Evolutionary conservation across 192 early-diverging fungal species (phyloP), one percentile per base, ranked within the genome.

Genomic region (Umbelopsis sp.): DNA sequence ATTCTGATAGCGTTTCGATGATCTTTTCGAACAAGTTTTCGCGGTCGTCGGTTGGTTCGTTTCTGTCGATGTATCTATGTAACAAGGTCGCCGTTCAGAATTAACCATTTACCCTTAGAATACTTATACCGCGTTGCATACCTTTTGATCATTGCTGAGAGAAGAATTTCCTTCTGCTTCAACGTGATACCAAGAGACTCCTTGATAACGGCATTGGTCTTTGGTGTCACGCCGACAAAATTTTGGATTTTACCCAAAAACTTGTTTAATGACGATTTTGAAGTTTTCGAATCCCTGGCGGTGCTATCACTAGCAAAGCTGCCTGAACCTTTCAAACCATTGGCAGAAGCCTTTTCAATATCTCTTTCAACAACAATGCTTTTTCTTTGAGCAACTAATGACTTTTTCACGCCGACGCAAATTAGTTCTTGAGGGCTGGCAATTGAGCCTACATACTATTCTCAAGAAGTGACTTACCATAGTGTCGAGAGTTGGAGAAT

Each of bases 1-100:
- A 31, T 16, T 31, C 45, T 1, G 54, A 43, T 16, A 72, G 34
- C 7, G 59, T 45, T 4, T 65, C 45, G 22, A 72, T 65, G 24
- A 72, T 53, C 2, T 52, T 43, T 34, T 72, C 71, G 65, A 72
- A 72, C 24, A 34, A 29, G 45, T 72, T 72, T 22, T 72, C 59
- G 41, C 71, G 56, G 34, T 72, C 71, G 29, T 72, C 54, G n/a
- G 22, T 65, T 31, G 71, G 71, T 17, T 56, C 41, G 43, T 72
- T 43, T 65, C 59, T 6, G 32, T 59, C 45, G 9, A 65, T 20
- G 25, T 65, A 65, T 26, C 71, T 72, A 47, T 3, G 2, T 8
- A 44, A 8, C 2, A 41, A 11, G 43, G 4, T 7, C 2, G 31
- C 2, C 2, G 31, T 0, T 34, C 17, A 62, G 12, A 34, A 7